Conservation (phyloP, 805 yeast genomes). For the Yarrowia sp. region DNA sequence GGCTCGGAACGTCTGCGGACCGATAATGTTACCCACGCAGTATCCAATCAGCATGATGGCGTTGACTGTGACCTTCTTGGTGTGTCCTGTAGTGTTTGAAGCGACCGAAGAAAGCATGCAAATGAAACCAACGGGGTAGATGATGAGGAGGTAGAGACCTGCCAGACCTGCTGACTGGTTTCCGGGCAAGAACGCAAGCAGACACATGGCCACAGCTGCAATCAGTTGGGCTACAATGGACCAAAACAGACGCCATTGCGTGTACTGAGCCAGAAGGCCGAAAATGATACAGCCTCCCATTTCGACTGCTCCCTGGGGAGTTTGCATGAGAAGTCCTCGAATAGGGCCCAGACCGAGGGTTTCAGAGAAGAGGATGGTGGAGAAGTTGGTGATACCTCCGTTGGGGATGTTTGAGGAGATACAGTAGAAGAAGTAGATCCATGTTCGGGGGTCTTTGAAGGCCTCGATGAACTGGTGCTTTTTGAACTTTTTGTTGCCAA, state of each 20-base stretch:
- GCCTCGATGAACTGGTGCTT: conserved; percentile 61
- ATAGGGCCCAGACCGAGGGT: conserved; percentile 12
- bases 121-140: conserved; percentile 19
- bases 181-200: not conserved
- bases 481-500: conserved; percentile 62
- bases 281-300: conserved; percentile 7
- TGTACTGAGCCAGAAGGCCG: conserved; percentile 16
- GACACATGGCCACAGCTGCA: conserved; percentile 13
- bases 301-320: conserved; percentile 15
- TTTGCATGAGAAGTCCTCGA: conserved; percentile 11
- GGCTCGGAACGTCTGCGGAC: conserved; percentile 19
- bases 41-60: conserved; percentile 5
- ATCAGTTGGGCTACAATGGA: conserved; percentile 24
- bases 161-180: conserved; percentile 16
- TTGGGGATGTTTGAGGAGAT: conserved; percentile 56
- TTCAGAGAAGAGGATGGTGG: conserved; percentile 15
- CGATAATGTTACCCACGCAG: conserved; percentile 22
- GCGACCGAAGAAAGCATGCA: conserved; percentile 19
- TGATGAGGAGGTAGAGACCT: conserved; percentile 15
- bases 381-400: conserved; percentile 48
- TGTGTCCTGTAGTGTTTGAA: conserved; percentile 15
- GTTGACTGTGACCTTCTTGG: conserved; percentile 20
- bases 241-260: conserved; percentile 18
- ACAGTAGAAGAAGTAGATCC: conserved; percentile 56
- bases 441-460: conserved; percentile 57